Base-by-base conservation (phyloP, 2,329 filamentous ascomycete genomes). In the Fusarium odoratissimum region DNA sequence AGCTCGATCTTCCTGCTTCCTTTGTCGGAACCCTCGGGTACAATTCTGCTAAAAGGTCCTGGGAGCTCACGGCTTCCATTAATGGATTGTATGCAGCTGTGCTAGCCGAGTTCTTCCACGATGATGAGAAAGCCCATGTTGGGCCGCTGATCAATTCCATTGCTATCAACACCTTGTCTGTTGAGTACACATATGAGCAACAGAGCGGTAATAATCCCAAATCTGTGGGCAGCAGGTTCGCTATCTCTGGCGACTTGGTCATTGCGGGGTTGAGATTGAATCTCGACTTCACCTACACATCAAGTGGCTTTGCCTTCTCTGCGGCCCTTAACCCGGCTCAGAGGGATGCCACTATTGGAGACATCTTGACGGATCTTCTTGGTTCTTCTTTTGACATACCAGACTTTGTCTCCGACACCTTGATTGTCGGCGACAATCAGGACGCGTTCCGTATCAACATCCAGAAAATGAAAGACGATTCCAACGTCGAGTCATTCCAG, bases 231-330 rank as follows among this genome's bases (percentile, higher is more conserved):
- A 70, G 52, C 17, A 23, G 13, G 6, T 68, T 68, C n/a, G 9
- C 42, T 6, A 75, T 79, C 42, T 44, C 46, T 11, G 77, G 77
- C 2, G 63, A 59, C 14, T 35, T 76, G 12, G 37, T 67, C 14
- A 46, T 73, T 12, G 73, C 69, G 2, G 54, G 4, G 4, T 45
- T 76, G 6, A 49, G 48, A 51, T 28, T 75, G 8, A 51, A 30
- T 7, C 69, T 76, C 0, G 21, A 56, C 13, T 76, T 75, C 37
- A 60, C 14, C 1, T 60, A 75, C 35, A 37, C 60, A 1, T 31
- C 41, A 0, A 35, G 25, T 48, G 62, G 54, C 10, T 74, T 67
- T 41, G 13, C 4, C 0, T 72, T 75, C 21, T 23, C n/a, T 0
- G 71, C 72, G 3, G n/a, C 35, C 1, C 38, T 75, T 1, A 68